phyloP scores from a whole-genome alignment of 495 filamentous ascomycete genomes.

The Aspergillus sclerotiicarbonarius region DNA sequence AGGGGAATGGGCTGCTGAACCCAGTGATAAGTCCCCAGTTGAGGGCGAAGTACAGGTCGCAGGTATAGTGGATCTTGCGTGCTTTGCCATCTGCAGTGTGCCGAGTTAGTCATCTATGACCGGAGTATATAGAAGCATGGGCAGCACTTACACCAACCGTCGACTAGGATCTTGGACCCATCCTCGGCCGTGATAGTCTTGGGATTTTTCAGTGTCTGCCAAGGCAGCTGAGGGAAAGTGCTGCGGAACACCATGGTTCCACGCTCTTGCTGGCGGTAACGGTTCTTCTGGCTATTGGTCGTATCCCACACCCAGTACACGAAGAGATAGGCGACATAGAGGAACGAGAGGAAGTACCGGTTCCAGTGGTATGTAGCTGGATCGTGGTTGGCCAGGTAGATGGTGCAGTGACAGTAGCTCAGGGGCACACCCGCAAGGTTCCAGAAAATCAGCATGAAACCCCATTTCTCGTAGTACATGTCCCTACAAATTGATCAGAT shows the following conservation, averaged over 20 bases:
- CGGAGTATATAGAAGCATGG: background rate
- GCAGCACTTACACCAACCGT: conserved; percentile 76
- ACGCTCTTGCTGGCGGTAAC: conserved; percentile 78
- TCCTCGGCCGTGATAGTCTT: conserved; percentile 74
- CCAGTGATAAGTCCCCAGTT: conserved; percentile 66
- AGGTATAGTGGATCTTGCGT: conserved; percentile 93
- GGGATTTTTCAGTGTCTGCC: conserved; percentile 83
- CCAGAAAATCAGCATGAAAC: conserved; percentile 99
- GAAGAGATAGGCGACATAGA: conserved; percentile 75
- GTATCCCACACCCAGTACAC: conserved; percentile 94
- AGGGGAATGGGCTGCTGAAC: conserved; percentile 82
- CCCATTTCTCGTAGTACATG: conserved; percentile 99
- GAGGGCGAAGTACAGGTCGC: conserved; percentile 76
- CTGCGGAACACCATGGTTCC: conserved; percentile 71
- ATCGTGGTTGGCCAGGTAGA: conserved; percentile 88
- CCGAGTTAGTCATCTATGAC: conserved; percentile 9
- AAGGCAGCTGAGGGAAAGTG: conserved; percentile 91
- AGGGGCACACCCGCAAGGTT: conserved; percentile 95
- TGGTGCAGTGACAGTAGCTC: conserved; percentile 93
- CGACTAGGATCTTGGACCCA: conserved; percentile 79
- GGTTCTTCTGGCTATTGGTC: conserved; percentile 91
- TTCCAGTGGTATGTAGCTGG: conserved; percentile 82
- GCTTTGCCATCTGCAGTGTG: conserved; percentile 63
- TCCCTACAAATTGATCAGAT: conserved; percentile 53
- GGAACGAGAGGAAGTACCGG: conserved; percentile 58